These are phyloP conservation scores for Perkinsus olseni DNA, from an alignment of 169 alveolate species.

Conservation along the genomic window DNA sequence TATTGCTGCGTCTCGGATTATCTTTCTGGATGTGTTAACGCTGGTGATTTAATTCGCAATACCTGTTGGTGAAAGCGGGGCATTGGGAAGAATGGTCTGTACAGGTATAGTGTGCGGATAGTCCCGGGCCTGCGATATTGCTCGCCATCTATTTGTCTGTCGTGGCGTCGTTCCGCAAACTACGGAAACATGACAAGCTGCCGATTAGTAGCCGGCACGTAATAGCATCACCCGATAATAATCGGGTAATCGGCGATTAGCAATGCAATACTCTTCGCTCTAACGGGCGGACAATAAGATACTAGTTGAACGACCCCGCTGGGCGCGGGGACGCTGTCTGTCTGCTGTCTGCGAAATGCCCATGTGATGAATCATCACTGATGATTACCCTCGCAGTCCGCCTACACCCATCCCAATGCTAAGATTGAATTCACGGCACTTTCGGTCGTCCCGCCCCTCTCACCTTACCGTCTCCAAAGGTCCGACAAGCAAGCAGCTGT, in stretches of 20 bases:
- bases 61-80: too few relatives aligned
- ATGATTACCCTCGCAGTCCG: background rate
- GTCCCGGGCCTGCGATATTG: background rate
- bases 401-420: background rate
- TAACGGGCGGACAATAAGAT: too few relatives aligned
- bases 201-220: background rate
- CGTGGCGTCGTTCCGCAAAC: background rate
- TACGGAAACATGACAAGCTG: background rate
- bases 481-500: background rate
- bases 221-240: too few relatives aligned
- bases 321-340: background rate
- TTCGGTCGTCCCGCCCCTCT: background rate
- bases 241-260: too few relatives aligned
- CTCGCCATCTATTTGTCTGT: background rate
- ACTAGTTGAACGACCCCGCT: too few relatives aligned
- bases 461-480: background rate
- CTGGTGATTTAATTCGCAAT: too few relatives aligned
- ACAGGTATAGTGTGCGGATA: too few relatives aligned
- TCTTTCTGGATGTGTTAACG: too few relatives aligned
- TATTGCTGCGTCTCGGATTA: too few relatives aligned
- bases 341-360: background rate
- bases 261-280: too few relatives aligned
- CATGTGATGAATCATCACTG: background rate
- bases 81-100: too few relatives aligned
- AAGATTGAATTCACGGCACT: background rate